Conservation (phyloP, 1,284 basidiomycete genomes). For the Violaceomyces palustris region DNA sequence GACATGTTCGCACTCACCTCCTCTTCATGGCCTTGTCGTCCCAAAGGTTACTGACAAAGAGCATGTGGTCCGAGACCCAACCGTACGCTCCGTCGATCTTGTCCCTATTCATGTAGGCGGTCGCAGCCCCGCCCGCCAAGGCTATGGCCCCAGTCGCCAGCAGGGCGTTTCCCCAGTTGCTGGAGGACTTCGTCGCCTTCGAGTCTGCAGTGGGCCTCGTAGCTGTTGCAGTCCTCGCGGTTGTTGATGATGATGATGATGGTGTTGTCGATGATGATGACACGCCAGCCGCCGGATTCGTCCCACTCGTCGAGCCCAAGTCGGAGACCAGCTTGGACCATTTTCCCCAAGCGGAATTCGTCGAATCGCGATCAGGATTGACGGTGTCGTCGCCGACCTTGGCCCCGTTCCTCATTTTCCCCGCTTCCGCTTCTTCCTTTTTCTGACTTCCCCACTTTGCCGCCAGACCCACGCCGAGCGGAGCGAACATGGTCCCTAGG, state of each 20-base stretch:
- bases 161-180: conserved; percentile 15
- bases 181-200: no score
- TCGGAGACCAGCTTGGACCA: no score
- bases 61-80: conserved; percentile 83
- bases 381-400: conserved; percentile 7
- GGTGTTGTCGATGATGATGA: conserved; percentile 4
- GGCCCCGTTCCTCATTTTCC: neutral
- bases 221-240: neutral
- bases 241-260: conserved; percentile 1
- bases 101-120: conserved; percentile 67
- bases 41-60: conserved; percentile 83
- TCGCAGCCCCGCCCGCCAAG: conserved; percentile 72
- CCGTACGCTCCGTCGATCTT: conserved; percentile 49
- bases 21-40: conserved; percentile 64
- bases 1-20: conserved; percentile 52
- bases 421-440: neutral
- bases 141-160: conserved; percentile 60
- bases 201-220: neutral
- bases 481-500: conserved; percentile 55
- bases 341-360: no score
- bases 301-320: no score
- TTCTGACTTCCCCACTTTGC: conserved; percentile 47
- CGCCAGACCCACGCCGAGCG: conserved; percentile 58
- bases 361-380: neutral
- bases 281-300: conserved; percentile 41